A percentile compares a stretch with the other conserved stretches of the same genome.
phyloP scores from a whole-genome alignment of 306 rosid species.

The Cicer pinnatifidum region DNA sequence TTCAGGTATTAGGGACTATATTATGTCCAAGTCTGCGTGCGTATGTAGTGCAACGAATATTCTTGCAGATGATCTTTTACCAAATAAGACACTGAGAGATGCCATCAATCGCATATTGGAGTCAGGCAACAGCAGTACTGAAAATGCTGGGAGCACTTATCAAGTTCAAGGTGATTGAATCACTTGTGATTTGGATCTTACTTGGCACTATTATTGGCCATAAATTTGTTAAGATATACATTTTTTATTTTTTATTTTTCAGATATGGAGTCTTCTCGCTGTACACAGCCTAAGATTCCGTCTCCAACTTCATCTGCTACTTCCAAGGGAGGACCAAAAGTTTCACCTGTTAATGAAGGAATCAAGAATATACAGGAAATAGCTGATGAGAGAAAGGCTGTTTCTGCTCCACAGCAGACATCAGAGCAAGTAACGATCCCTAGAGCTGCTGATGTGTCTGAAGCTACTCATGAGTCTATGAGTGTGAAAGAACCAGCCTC shows the following conservation, averaged over 20 bases:
- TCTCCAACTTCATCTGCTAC: constrained; percentile 91
- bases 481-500: constrained; percentile 85
- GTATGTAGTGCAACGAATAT: constrained; percentile 81
- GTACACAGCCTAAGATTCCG: constrained; percentile 77
- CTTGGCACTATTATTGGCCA: constrained; percentile 3
- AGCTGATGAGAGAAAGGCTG: constrained; percentile 57
- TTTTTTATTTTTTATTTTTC: constrained; percentile 37
- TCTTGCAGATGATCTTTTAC: constrained; percentile 96
- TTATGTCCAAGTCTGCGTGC: constrained; percentile 78
- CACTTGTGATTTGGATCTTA: constrained; percentile 27
- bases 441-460: constrained; percentile 70
- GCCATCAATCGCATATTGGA: constrained; percentile 89
- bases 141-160: constrained; percentile 84
- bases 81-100: constrained; percentile 92
- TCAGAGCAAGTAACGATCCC: constrained; percentile 60
- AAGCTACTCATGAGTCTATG: constrained; percentile 89
- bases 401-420: constrained; percentile 59
- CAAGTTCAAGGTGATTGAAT: constrained; percentile 86
- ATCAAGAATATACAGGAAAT: constrained; percentile 50
- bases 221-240: not conserved
- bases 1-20: constrained; percentile 86
- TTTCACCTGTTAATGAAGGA: constrained; percentile 52
- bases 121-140: constrained; percentile 95
- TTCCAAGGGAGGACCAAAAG: constrained; percentile 74
- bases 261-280: constrained; percentile 98